Percentiles rank a stretch among this genome's conserved stretches.
Conservation (phyloP, 768 basidiomycete genomes). For the Cystobasidium ongulense region DNA sequence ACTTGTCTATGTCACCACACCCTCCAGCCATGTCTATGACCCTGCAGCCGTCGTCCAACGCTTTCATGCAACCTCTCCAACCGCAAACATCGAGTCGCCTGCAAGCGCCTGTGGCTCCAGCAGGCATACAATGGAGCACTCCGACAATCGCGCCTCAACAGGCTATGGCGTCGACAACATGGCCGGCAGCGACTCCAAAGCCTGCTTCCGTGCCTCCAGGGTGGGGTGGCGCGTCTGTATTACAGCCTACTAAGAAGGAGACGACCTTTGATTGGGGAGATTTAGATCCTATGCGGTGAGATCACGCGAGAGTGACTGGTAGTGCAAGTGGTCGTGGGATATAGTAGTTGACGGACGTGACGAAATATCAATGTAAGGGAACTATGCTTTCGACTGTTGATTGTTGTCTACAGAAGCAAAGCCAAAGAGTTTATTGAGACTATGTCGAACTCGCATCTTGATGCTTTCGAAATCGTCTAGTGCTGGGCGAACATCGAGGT, state of each 20-base stretch:
- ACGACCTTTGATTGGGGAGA: constrained; percentile 26
- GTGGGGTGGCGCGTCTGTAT: neutral
- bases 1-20: neutral
- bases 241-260: constrained; percentile 25
- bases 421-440: constrained; percentile 47
- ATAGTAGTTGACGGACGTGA: neutral
- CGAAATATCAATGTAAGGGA: neutral
- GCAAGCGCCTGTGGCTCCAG: neutral
- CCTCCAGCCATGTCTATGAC: constrained; percentile 9
- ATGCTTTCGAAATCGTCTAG: constrained; percentile 90
- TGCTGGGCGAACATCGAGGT: constrained; percentile 87
- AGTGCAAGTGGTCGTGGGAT: neutral
- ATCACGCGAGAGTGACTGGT: neutral
- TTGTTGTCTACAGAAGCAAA: constrained; percentile 1
- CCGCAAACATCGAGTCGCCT: neutral
- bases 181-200: neutral
- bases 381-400: neutral
- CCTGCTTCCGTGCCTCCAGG: constrained; percentile 4
- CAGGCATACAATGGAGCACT: constrained; percentile 8
- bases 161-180: neutral
- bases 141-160: neutral
- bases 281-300: constrained; percentile 31
- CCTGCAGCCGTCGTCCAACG: neutral
- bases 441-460: constrained; percentile 63
- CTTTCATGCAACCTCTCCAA: constrained; percentile 25